phyloP scores from a whole-genome alignment of 1,284 basidiomycete genomes.

The Austroboletus niveus region DNA sequence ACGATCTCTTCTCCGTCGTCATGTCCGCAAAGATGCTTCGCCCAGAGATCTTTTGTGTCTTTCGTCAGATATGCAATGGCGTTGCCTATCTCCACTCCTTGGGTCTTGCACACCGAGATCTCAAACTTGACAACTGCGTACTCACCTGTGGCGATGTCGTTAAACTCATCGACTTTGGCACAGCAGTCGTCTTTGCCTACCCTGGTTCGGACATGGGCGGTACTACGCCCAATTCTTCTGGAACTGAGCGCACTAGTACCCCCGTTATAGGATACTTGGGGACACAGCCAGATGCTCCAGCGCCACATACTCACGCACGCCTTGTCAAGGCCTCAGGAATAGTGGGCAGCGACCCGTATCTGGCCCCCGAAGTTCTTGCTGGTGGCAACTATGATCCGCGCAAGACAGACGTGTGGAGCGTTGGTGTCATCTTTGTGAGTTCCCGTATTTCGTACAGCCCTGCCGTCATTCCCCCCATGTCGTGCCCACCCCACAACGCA shows the following conservation, averaged over 20 bases:
- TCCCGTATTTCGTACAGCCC: not conserved
- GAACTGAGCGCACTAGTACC: not conserved
- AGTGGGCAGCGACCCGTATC: slow-evolving; percentile 97
- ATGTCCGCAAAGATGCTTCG: slow-evolving; percentile 99
- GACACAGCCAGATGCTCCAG: slow-evolving; percentile 22
- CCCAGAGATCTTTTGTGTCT: slow-evolving; percentile 98
- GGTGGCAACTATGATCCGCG: slow-evolving; percentile 80
- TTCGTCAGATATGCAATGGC: slow-evolving; percentile 97
- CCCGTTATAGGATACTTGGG: slow-evolving; percentile 23
- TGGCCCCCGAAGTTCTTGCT: slow-evolving; percentile 93
- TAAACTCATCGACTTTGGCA: slow-evolving; percentile 99
- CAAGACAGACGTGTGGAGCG: slow-evolving; percentile 98
- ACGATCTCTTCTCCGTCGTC: slow-evolving; percentile 97
- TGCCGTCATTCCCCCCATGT: not conserved
- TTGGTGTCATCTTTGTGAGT: slow-evolving; percentile 94
- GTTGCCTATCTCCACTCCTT: slow-evolving; percentile 98
- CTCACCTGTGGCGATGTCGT: slow-evolving; percentile 94
- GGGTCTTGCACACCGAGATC: slow-evolving; percentile 96
- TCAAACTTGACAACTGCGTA: slow-evolving; percentile 99
- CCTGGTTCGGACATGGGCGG: slow-evolving; percentile 64
- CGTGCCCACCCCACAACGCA: not conserved
- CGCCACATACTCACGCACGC: slow-evolving; percentile 44
- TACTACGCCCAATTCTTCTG: slow-evolving; percentile 14
- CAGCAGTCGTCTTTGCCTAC: slow-evolving; percentile 98
- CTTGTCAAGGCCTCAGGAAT: slow-evolving; percentile 83